Conservation (phyloP, 75 land plant species). For the Adiantum capillusveneris region DNA sequence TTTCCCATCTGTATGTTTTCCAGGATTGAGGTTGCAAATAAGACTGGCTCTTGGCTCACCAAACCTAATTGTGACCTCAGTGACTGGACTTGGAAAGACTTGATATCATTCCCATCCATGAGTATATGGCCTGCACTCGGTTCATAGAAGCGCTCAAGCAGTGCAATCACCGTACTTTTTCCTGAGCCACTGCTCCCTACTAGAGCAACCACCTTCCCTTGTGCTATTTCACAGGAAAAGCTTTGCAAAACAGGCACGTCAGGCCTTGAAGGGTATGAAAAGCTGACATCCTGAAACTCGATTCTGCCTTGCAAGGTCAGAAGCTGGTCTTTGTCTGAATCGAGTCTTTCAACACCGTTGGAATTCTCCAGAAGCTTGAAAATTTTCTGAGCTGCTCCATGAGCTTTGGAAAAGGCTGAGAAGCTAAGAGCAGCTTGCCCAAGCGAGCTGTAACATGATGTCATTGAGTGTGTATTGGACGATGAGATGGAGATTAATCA, state of each 20-base stretch:
- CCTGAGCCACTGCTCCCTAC: conserved; percentile 78
- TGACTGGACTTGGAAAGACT: conserved; percentile 49
- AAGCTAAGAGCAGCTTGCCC: conserved; percentile 58
- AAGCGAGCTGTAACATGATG: conserved; percentile 14
- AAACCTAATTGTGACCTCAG: conserved; percentile 52
- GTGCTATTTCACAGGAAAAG: conserved; percentile 40
- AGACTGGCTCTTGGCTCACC: conserved; percentile 19
- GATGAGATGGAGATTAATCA: no score
- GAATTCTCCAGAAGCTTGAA: conserved; percentile 43
- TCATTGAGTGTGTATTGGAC: no score
- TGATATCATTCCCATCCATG: conserved; percentile 56
- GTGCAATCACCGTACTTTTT: conserved; percentile 63
- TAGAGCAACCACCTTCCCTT: conserved; percentile 64
- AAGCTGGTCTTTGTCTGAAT: conserved; percentile 49
- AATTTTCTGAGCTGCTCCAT: conserved; percentile 46
- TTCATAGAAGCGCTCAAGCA: conserved; percentile 71
- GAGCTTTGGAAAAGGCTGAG: conserved; percentile 66
- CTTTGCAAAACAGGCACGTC: conserved; percentile 27
- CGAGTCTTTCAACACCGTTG: neutral
- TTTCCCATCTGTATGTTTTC: conserved; percentile 70
- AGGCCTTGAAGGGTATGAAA: conserved; percentile 47
- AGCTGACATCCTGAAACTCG: conserved; percentile 38
- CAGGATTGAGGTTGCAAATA: conserved; percentile 68
- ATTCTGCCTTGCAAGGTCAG: conserved; percentile 41
- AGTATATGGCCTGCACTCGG: conserved; percentile 39